phyloP scores from a whole-genome alignment of 2,329 filamentous ascomycete species.

The Basipetospora chlamydospora region DNA sequence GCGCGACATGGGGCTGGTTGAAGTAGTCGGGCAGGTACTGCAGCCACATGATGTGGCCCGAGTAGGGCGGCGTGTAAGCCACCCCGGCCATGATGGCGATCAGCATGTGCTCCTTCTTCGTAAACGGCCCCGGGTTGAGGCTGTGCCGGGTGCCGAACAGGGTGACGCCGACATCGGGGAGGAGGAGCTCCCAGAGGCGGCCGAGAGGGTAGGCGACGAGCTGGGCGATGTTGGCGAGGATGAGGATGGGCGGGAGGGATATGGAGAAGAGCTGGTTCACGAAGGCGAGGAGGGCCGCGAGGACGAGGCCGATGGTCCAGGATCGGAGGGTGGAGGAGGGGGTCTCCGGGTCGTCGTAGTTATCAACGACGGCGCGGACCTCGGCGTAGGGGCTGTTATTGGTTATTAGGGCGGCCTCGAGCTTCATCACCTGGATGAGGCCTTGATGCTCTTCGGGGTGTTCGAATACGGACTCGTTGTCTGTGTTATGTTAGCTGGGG shows the following conservation, averaged over 20 bases:
- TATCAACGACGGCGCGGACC: constrained; percentile 38
- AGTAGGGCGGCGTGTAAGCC: constrained; percentile 30
- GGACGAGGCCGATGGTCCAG: constrained; percentile 34
- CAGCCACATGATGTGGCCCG: constrained; percentile 33
- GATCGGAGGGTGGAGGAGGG: constrained; percentile 37
- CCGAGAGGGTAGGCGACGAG: constrained; percentile 36
- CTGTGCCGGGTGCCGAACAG: constrained; percentile 34
- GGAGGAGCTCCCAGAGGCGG: constrained; percentile 24
- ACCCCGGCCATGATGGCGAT: constrained; percentile 43
- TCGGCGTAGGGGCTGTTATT: constrained; percentile 42
- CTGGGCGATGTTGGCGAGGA: constrained; percentile 38
- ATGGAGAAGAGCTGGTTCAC: constrained; percentile 42
- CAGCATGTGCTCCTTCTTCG: constrained; percentile 41
- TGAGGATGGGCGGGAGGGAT: constrained; percentile 33
- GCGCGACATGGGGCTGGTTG: constrained; percentile 32
- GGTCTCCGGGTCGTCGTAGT: constrained; percentile 32
- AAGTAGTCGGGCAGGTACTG: constrained; percentile 34
- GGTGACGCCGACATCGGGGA: constrained; percentile 30
- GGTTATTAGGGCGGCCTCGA: constrained; percentile 34
- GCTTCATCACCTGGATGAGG: constrained; percentile 35
- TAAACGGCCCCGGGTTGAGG: constrained; percentile 36
- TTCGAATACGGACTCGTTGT: constrained; percentile 33
- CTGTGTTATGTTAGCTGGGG: constrained; percentile 22
- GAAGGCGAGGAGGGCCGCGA: constrained; percentile 28
- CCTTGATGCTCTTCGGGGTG: constrained; percentile 25